A percentile compares a stretch with the other conserved stretches of the same genome.
Evolutionary conservation across 768 basidiomycete species (phyloP).

Genomic region (Mycena crocata): DNA sequence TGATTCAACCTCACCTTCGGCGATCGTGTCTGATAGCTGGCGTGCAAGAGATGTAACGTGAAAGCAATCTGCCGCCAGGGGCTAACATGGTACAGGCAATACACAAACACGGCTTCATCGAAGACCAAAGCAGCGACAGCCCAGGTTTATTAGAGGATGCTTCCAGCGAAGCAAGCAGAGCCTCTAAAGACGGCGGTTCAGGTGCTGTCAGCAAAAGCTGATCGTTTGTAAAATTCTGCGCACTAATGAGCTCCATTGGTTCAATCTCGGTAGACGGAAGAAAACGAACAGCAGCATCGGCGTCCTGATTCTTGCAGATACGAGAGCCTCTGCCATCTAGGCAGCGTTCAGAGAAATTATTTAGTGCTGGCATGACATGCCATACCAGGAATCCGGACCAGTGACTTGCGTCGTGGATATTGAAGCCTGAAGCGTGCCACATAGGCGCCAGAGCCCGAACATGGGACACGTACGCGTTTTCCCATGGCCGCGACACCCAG

Average conservation of each 20-base stretch:
- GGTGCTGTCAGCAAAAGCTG: constrained; percentile 21
- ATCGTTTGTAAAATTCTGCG: constrained; percentile 19
- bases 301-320: background rate
- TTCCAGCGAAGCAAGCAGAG: constrained; percentile 13
- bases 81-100: background rate
- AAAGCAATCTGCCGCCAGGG: background rate
- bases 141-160: background rate
- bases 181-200: constrained; percentile 14
- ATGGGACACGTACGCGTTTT: constrained; percentile 15
- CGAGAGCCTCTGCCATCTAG: constrained; percentile 19
- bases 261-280: background rate
- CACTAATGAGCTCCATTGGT: background rate
- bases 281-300: constrained; percentile 15
- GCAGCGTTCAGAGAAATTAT: background rate
- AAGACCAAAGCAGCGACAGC: background rate
- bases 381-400: constrained; percentile 25
- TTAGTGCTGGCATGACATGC: background rate
- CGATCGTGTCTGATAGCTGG: constrained; percentile 20
- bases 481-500: constrained; percentile 11
- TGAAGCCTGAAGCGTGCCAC: background rate
- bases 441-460: constrained; percentile 7
- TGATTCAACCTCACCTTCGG: constrained; percentile 13
- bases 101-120: constrained; percentile 16
- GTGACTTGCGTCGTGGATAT: background rate
- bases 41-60: constrained; percentile 18